phyloP scores from a whole-genome alignment of 2,329 filamentous ascomycete genomes.

The Colletotrichum cordylinicola region DNA sequence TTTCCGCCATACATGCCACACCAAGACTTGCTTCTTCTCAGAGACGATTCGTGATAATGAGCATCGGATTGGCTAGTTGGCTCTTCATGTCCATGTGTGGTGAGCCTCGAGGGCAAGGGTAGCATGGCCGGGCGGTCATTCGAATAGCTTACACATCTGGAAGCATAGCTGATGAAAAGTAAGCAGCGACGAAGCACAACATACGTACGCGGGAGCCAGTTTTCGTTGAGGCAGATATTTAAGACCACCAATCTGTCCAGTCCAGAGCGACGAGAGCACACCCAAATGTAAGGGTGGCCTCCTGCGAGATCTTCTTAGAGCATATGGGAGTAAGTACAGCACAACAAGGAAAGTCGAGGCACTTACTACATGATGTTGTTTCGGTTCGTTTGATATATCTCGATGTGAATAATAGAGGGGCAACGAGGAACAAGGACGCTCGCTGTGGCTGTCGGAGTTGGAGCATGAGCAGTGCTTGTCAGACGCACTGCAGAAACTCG shows the following conservation, averaged over 20 bases:
- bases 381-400: neutral
- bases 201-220: neutral
- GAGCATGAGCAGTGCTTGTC: neutral
- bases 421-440: neutral
- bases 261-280: neutral
- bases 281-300: no score
- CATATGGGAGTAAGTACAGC: neutral
- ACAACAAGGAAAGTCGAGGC: neutral
- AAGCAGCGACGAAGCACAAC: neutral
- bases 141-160: neutral
- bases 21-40: neutral
- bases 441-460: neutral
- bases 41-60: neutral
- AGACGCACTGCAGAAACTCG: accelerated
- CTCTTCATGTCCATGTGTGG: neutral
- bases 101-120: accelerated
- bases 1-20: neutral
- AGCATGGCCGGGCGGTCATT: neutral
- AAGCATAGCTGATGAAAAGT: neutral
- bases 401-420: neutral
- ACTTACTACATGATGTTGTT: accelerated
- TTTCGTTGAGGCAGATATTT: neutral
- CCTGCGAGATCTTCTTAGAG: neutral
- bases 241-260: neutral
- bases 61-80: neutral